phyloP scores from a whole-genome alignment of 768 basidiomycete species.

The Rhizopogon salebrosus region DNA sequence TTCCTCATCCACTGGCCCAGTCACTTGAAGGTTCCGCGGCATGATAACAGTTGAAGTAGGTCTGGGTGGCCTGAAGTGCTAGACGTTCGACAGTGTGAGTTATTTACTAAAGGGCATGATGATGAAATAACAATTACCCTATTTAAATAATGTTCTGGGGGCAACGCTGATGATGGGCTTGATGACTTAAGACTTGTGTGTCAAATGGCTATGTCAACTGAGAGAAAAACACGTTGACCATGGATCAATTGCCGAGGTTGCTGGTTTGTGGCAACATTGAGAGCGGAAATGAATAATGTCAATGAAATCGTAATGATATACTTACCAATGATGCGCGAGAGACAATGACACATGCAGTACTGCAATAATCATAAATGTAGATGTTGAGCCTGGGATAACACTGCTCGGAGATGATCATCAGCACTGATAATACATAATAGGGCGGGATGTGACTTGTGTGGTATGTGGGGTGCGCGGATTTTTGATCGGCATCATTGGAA shows the following conservation, averaged over 20 bases:
- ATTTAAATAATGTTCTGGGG: neutral
- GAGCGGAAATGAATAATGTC: too few species aligned
- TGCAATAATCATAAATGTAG: too few species aligned
- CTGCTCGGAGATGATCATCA: too few species aligned
- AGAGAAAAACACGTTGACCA: neutral
- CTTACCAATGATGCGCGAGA: too few species aligned
- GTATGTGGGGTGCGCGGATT: slow-evolving; percentile 31
- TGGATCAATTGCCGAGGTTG: neutral
- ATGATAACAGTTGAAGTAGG: neutral
- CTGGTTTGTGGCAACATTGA: too few species aligned
- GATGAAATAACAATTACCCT: neutral
- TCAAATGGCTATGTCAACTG: neutral
- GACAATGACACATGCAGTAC: too few species aligned
- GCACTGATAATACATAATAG: neutral
- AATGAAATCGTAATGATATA: too few species aligned
- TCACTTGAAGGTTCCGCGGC: neutral
- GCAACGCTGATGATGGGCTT: neutral
- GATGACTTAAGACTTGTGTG: neutral
- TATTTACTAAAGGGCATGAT: neutral
- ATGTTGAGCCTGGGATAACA: too few species aligned
- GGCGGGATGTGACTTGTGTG: slow-evolving; percentile 10
- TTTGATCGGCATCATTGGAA: slow-evolving; percentile 27
- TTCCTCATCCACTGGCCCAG: neutral
- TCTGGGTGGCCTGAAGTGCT: neutral
- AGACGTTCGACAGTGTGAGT: neutral